Percentiles rank a stretch among this genome's conserved stretches.
These are phyloP conservation scores for Lepidium didymum DNA, from an alignment of 345 rosid species.

Conservation along the genomic window DNA sequence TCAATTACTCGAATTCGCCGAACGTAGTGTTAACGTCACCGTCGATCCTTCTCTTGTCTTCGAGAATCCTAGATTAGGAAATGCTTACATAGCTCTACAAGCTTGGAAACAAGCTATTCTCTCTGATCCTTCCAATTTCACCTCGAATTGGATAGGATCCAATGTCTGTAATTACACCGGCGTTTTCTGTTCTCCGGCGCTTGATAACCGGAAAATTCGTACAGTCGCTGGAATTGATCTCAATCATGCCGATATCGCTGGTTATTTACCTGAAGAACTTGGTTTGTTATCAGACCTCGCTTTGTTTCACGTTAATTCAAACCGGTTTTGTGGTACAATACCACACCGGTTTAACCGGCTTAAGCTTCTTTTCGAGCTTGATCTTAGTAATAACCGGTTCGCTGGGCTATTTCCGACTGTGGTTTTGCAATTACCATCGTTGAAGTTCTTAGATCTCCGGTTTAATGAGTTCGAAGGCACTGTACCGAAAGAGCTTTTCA, in stretches of 20 bases:
- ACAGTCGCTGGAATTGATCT: slow-evolving; percentile 81
- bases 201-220: slow-evolving; percentile 37
- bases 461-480: no score
- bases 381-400: slow-evolving; percentile 71
- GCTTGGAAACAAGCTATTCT: slow-evolving; percentile 84
- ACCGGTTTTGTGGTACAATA: slow-evolving; percentile 66
- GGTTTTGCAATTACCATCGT: slow-evolving; percentile 43
- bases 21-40: slow-evolving; percentile 55
- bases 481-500: no score
- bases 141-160: slow-evolving; percentile 57
- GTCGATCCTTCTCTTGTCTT: slow-evolving; percentile 60
- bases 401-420: slow-evolving; percentile 64
- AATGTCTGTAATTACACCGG: slow-evolving; percentile 47
- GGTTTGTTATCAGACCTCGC: slow-evolving; percentile 70
- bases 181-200: slow-evolving; percentile 55
- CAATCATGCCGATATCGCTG: slow-evolving; percentile 75
- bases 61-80: slow-evolving; percentile 44
- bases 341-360: slow-evolving; percentile 48
- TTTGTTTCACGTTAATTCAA: slow-evolving; percentile 70
- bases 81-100: slow-evolving; percentile 72
- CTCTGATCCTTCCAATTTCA: slow-evolving; percentile 60
- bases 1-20: slow-evolving; percentile 78
- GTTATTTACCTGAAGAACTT: slow-evolving; percentile 73
- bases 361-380: slow-evolving; percentile 58
- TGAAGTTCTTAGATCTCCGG: slow-evolving; percentile 27